Percentiles rank a stretch among this genome's conserved stretches.
Conservation (phyloP, 2,329 filamentous ascomycete species). For the Colletotrichum somersetense region DNA sequence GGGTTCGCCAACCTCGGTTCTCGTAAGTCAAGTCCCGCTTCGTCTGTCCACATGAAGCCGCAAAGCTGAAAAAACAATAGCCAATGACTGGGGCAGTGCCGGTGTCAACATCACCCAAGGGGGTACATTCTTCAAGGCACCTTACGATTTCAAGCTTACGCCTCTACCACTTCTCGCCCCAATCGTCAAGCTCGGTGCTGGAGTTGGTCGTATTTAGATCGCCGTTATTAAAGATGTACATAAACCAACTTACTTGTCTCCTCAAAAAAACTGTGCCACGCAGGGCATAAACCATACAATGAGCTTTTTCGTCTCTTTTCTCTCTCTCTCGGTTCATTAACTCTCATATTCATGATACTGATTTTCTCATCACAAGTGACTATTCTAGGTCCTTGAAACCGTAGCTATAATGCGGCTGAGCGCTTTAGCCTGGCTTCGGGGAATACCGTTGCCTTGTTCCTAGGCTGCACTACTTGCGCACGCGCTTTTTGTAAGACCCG, state of each 20-base stretch:
- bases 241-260: no score
- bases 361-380: neutral
- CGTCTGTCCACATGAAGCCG: conserved; percentile 44
- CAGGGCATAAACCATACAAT: neutral
- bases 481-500: neutral
- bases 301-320: neutral
- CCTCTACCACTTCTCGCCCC: conserved; percentile 56
- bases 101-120: conserved; percentile 65
- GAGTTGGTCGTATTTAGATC: conserved; percentile 57
- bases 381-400: neutral
- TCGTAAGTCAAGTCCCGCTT: conserved; percentile 51
- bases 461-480: no score
- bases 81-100: conserved; percentile 62
- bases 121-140: conserved; percentile 62
- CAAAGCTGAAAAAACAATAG: conserved; percentile 42
- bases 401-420: neutral
- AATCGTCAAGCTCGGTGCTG: conserved; percentile 58
- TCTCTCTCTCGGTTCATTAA: no score
- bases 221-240: neutral
- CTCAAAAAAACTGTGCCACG: neutral
- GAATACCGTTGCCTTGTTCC: no score
- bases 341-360: neutral
- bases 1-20: conserved; percentile 67
- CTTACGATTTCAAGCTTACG: conserved; percentile 63
- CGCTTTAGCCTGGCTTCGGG: neutral